Percentiles rank a stretch among this genome's conserved stretches.
These are phyloP conservation scores for Emergomyces africanus DNA, from an alignment of 2,329 filamentous ascomycete genomes.

Conservation along the genomic window DNA sequence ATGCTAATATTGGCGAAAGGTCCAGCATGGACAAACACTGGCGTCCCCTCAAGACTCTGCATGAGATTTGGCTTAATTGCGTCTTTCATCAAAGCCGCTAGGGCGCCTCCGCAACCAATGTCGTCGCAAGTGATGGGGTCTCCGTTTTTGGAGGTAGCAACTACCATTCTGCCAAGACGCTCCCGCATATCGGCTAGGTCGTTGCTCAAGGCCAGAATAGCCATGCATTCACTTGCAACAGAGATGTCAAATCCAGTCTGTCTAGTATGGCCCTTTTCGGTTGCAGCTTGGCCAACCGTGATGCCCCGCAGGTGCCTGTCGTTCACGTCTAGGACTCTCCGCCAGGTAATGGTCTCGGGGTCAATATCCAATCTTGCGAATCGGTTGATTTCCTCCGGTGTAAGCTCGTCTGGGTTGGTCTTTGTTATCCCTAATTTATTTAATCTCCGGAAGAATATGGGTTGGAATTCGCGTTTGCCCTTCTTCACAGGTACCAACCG, in stretches of 20 bases:
- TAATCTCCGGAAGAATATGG: slow-evolving; percentile 82
- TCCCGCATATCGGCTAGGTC: slow-evolving; percentile 80
- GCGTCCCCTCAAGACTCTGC: slow-evolving; percentile 95
- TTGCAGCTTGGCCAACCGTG: slow-evolving; percentile 75
- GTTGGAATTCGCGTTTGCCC: slow-evolving; percentile 72
- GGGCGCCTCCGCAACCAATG: slow-evolving; percentile 78
- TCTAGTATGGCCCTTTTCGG: slow-evolving; percentile 78
- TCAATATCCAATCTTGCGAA: slow-evolving; percentile 97
- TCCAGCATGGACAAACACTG: slow-evolving; percentile 93
- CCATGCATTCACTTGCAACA: slow-evolving; percentile 96
- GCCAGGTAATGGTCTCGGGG: slow-evolving; percentile 93
- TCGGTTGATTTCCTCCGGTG: slow-evolving; percentile 70
- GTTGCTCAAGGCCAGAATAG: slow-evolving; percentile 87
- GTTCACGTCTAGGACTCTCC: slow-evolving; percentile 91
- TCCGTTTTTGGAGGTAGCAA: slow-evolving; percentile 71
- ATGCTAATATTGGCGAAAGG: slow-evolving; percentile 99
- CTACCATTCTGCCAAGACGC: slow-evolving; percentile 87
- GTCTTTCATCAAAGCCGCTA: slow-evolving; percentile 93
- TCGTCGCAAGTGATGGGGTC: slow-evolving; percentile 95
- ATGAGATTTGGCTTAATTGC: slow-evolving; percentile 98
- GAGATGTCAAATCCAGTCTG: slow-evolving; percentile 96
- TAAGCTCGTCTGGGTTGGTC: slow-evolving; percentile 83
- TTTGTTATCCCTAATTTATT: slow-evolving; percentile 96
- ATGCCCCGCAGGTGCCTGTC: slow-evolving; percentile 85
- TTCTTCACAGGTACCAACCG: slow-evolving; percentile 83